phyloP scores from a whole-genome alignment of 768 basidiomycete genomes.

The Cyclocybe aegerita region DNA sequence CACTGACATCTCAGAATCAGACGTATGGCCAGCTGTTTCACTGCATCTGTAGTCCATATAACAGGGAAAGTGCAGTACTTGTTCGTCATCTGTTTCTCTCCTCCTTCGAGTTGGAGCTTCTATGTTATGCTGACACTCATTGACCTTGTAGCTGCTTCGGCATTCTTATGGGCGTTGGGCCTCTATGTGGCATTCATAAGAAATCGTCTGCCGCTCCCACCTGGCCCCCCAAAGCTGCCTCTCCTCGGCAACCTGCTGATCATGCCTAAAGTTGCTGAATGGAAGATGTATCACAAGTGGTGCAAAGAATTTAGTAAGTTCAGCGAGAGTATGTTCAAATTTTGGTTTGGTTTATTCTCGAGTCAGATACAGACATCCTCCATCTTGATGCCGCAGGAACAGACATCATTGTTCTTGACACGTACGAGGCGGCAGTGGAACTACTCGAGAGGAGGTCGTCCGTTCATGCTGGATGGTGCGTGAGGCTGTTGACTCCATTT shows the following conservation, averaged over 20 bases:
- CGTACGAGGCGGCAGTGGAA: conserved; percentile 34
- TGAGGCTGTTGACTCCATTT: too few species aligned
- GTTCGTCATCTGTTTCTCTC: too few species aligned
- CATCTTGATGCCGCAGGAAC: conserved; percentile 26
- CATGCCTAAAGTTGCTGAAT: conserved; percentile 28
- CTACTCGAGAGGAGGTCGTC: conserved; percentile 41
- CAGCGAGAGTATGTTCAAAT: background rate
- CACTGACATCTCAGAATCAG: too few species aligned
- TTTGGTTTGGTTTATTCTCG: background rate
- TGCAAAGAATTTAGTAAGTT: conserved; percentile 30
- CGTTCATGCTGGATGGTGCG: conserved; percentile 37
- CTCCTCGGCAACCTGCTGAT: conserved; percentile 37
- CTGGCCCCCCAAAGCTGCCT: conserved; percentile 36
- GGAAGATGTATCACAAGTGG: conserved; percentile 39
- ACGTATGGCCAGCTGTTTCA: too few species aligned
- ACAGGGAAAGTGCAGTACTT: too few species aligned
- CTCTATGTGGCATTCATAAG: background rate
- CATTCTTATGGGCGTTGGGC: background rate
- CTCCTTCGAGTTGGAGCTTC: too few species aligned
- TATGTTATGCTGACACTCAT: background rate
- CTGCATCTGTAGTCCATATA: too few species aligned
- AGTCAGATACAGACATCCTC: conserved; percentile 27
- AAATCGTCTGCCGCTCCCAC: conserved; percentile 27
- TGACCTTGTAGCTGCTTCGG: conserved; percentile 1
- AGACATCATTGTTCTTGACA: conserved; percentile 31